Evolutionary conservation across 2,329 filamentous ascomycete species (phyloP), one percentile per base, ranked within the genome.

Genomic region (Verticillium nubilum): DNA sequence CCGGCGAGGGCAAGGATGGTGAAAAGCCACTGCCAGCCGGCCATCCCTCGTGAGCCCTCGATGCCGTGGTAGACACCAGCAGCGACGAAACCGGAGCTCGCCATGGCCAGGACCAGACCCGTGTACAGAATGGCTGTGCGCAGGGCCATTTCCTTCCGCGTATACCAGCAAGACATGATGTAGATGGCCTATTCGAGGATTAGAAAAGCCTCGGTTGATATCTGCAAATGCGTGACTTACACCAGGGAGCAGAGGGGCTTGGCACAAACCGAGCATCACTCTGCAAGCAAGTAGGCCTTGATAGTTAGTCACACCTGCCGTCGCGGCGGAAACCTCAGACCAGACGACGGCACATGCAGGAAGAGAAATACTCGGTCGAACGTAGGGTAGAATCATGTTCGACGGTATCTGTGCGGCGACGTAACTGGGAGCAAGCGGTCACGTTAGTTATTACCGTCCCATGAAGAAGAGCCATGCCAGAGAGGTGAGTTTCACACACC

Each of bases 31-130:
- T 60, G 61, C 59, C 61, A 61, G 5, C 57, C 61, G 15, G 57
- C 59, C 1, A 62, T 29, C 2, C 54, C 59, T 6, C 60, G 64
- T 0, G 62, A 54, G 1, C 70, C 69, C 29, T 69, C 68, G 3
- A 72, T 67, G 0, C 65, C 66, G 9, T 62, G 65, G 25, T 78
- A 78, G 1, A 74, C 74, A 0, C 72, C 76, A 0, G 76, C 72
- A 0, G 75, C 76, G 31, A 81, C 76, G 10, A 80, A 69, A 5
- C 78, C 77, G 0, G 73, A 73, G 27, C 79, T 78, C 1, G 74
- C 72, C 0, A 67, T 72, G 1, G 71, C 68, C 26, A 72, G 62
- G 15, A 73, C 67, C 12, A 71, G 72, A 0, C 74, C 75, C 0
- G 76, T 72, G 59, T 80, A 81, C 6, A 81, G 54, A 23, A 70